These are phyloP conservation scores for Trichomonascaceae sp. DNA, from an alignment of 1,139 yeast genomes.

Conservation along the genomic window DNA sequence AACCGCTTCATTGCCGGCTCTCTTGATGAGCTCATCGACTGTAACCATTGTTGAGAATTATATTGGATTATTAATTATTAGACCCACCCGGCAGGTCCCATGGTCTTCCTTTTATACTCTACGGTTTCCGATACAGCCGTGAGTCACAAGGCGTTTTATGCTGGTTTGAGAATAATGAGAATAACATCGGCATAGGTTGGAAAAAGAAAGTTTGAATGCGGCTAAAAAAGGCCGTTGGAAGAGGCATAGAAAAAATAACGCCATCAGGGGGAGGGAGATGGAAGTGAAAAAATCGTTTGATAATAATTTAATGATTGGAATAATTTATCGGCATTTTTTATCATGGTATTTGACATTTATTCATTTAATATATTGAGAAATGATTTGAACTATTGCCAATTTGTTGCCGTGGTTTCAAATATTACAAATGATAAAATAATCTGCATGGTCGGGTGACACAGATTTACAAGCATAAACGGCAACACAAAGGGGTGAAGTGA, in stretches of 20 bases:
- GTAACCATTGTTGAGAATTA: slow-evolving; percentile 2
- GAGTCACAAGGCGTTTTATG: background rate
- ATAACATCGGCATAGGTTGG: background rate
- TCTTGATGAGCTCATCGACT: slow-evolving; percentile 16
- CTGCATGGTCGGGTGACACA: background rate
- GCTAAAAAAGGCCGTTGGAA: background rate
- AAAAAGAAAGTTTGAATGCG: background rate
- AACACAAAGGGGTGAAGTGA: background rate
- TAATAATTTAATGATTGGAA: no score
- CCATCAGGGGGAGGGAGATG: background rate
- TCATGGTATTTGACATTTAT: background rate
- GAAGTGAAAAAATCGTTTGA: background rate
- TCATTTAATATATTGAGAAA: no score
- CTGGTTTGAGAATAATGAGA: background rate
- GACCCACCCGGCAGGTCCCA: background rate
- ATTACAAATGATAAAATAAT: background rate
- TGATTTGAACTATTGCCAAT: background rate
- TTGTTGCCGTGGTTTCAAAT: background rate
- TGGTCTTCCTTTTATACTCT: background rate
- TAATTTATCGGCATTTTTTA: background rate
- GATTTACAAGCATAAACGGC: background rate
- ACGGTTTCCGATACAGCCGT: background rate
- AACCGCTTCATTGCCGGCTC: slow-evolving; percentile 43
- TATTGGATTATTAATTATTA: background rate
- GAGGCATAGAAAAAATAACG: background rate